Evolutionary conservation across 352 stramenopile genomes (phyloP), one percentile per base, ranked within the genome.

Genomic region (Globisporangium barbulae): DNA sequence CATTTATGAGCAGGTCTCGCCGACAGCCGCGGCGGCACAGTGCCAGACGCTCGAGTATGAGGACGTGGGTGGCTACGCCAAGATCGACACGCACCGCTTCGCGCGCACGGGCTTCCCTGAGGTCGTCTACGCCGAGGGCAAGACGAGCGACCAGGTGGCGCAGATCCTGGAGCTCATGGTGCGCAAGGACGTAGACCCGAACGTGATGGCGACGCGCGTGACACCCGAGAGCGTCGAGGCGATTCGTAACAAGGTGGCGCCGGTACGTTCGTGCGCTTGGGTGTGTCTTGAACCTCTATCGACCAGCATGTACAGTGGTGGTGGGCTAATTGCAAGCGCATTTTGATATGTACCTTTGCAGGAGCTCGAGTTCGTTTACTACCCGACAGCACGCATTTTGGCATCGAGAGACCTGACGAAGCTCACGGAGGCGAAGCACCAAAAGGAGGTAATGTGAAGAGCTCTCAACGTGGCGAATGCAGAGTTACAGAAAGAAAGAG

Each of bases 81-180:
- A 93, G 73, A 90, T 98, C 31, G 96, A 98, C 73, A 96, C 92
- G 49, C 81, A 85, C 19, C 79, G 96, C 15, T 78, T 85, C 6
- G 76, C 68, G 44, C 87, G 96, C n/a, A 97, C 91, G 19, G 95
- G 94, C 10, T 98, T 99, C 67, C 96, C 96, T 0, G 95, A 99
- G 60, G 95, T 97, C 42, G 85, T 99, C 31, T 99, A 98, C 76
- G 91, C 79, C 15, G 84, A 98, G 73, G 93, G 91, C 28, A 99
- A 99, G 72, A 98, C 89, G 1, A 63, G 88, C 5, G 59, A 82
- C 41, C 94, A 98, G 64, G 85, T 99, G 42, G 84, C 86, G 6
- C 61, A 68, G 13, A 98, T 98, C 72, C 74, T 98, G 42, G 79
- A 92, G 41, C 79, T 82, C 48, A 98, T 98, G 91, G 79, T 89